Evolutionary conservation across 2,329 filamentous ascomycete genomes (phyloP).

Genomic region (Dactylellina sp.): DNA sequence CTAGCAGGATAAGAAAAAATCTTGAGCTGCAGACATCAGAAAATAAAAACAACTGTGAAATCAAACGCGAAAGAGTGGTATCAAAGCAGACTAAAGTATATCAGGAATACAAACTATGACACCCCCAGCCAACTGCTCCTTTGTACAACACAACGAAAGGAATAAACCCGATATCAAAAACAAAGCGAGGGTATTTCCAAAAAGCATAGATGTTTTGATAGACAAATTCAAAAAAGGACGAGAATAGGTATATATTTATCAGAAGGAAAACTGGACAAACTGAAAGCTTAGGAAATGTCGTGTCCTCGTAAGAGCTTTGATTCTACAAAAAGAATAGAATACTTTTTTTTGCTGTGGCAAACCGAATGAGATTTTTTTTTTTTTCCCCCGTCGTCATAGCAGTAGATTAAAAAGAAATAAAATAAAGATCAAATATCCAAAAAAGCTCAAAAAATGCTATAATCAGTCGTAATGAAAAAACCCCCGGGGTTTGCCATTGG

Average conservation of each 20-base stretch:
- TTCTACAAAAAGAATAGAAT: constrained; percentile 15
- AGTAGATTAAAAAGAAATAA: constrained; percentile 30
- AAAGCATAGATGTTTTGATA: constrained; percentile 40
- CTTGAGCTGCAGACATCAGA: neutral
- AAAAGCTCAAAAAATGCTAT: too few relatives aligned
- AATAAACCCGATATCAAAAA: neutral
- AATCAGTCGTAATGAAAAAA: too few relatives aligned
- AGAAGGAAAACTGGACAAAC: neutral
- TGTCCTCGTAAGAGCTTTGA: constrained; percentile 6
- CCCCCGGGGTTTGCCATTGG: too few relatives aligned
- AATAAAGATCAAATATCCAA: neutral
- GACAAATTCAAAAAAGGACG: constrained; percentile 14
- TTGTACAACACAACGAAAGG: constrained; percentile 32
- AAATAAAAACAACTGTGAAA: neutral
- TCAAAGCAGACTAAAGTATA: constrained; percentile 25
- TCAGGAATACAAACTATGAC: constrained; percentile 12
- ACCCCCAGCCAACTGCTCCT: constrained; percentile 40
- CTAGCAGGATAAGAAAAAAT: constrained; percentile 1
- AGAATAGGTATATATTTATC: neutral
- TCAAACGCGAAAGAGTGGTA: constrained; percentile 31
- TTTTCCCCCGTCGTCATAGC: constrained; percentile 12
- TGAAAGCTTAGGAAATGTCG: neutral
- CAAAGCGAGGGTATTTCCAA: constrained; percentile 36
- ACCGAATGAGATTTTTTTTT: neutral
- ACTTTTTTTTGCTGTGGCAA: constrained; percentile 28